Evolutionary conservation across 139 green algal species (phyloP).

Genomic region (Micromonas pusilla): DNA sequence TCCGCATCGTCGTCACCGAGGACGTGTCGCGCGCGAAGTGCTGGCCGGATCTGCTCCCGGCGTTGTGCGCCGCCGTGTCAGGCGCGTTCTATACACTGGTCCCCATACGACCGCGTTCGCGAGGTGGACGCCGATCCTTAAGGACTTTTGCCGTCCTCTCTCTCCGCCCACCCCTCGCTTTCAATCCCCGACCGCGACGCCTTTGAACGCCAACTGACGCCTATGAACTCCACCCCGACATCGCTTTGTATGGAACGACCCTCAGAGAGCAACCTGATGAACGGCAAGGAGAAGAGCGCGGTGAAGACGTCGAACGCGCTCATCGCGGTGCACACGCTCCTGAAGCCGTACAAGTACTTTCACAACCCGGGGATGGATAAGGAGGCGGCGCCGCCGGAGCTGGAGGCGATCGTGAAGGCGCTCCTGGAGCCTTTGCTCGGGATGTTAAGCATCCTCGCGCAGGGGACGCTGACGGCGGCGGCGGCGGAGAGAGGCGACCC

Average conservation of each 20-base stretch:
- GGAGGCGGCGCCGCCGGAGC: constrained; percentile 13
- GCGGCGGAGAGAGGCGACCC: not conserved
- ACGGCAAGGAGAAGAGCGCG: not conserved
- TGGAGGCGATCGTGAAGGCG: constrained; percentile 2
- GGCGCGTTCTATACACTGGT: too few species aligned
- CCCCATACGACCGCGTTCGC: too few species aligned
- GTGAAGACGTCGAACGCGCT: constrained; percentile 13
- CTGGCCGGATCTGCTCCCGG: constrained; percentile 13
- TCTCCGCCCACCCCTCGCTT: too few species aligned
- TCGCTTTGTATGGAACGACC: too few species aligned
- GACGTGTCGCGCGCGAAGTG: constrained; percentile 4
- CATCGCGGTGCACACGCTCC: constrained; percentile 19
- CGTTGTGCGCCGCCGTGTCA: not conserved
- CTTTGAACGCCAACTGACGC: too few species aligned
- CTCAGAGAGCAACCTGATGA: constrained; percentile 18
- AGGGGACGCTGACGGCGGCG: not conserved
- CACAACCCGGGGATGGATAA: not conserved
- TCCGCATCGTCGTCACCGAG: constrained; percentile 7
- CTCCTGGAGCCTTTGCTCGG: constrained; percentile 14
- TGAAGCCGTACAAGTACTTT: constrained; percentile 30
- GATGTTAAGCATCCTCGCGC: constrained; percentile 1
- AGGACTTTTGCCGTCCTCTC: too few species aligned
- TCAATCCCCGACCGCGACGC: too few species aligned
- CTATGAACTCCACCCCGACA: too few species aligned
- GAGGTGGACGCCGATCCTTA: too few species aligned